Percentiles rank a stretch among this genome's conserved stretches.
phyloP scores from a whole-genome alignment of 768 basidiomycete species.

The Macrolepiota dolichaula region DNA sequence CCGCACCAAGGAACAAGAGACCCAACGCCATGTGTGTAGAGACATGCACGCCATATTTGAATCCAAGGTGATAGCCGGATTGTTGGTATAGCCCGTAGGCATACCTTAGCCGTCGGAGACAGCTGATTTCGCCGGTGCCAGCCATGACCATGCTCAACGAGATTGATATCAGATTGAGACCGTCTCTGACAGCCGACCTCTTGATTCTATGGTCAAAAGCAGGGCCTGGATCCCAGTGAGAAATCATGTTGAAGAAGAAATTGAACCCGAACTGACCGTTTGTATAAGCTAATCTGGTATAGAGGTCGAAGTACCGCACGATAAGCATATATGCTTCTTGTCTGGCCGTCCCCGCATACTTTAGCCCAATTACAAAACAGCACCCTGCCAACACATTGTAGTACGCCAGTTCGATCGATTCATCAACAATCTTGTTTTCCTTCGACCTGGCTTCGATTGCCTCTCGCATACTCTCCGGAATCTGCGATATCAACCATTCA shows the following conservation, averaged over 20 bases:
- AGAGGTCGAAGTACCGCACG: conserved; percentile 77
- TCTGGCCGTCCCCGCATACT: conserved; percentile 91
- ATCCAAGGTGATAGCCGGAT: conserved; percentile 55
- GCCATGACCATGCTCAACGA: conserved; percentile 94
- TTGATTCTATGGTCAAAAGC: conserved; percentile 88
- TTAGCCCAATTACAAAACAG: conserved; percentile 89
- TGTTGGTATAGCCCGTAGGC: conserved; percentile 84
- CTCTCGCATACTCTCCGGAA: conserved; percentile 64
- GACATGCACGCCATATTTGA: conserved; percentile 87
- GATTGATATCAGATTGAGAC: conserved; percentile 83
- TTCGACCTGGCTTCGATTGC: conserved; percentile 53
- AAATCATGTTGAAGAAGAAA: background rate
- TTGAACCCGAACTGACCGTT: conserved; percentile 45
- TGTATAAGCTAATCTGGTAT: conserved; percentile 66
- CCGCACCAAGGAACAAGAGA: conserved; percentile 89
- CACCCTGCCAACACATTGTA: conserved; percentile 89
- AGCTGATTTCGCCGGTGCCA: conserved; percentile 92
- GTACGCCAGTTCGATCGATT: conserved; percentile 83
- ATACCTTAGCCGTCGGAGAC: conserved; percentile 81
- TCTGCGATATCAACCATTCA: conserved; percentile 69
- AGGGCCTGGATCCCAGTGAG: conserved; percentile 43
- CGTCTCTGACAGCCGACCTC: conserved; percentile 82
- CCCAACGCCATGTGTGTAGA: conserved; percentile 90
- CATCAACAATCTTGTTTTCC: conserved; percentile 49
- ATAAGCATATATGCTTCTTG: conserved; percentile 86